phyloP scores from a whole-genome alignment of 352 stramenopile genomes.

The Pythium sp. region DNA sequence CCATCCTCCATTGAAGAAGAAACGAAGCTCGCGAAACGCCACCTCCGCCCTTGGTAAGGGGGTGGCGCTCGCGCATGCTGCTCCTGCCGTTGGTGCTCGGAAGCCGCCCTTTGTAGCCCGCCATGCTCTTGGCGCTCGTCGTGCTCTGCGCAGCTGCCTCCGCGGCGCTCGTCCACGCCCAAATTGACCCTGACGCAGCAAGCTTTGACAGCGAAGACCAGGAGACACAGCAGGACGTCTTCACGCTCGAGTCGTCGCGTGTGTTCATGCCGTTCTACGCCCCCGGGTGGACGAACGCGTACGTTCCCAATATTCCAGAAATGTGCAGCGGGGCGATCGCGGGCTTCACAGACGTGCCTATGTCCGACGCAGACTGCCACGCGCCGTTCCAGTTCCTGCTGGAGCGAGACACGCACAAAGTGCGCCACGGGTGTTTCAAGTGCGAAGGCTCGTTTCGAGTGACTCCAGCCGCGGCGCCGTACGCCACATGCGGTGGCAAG shows the following conservation, averaged over 20 bases:
- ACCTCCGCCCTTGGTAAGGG: no score
- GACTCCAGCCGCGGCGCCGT: neutral
- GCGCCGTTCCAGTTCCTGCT: slow-evolving; percentile 12
- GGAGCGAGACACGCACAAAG: slow-evolving; percentile 6
- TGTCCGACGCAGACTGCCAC: slow-evolving; percentile 3
- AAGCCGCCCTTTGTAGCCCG: neutral
- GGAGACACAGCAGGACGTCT: neutral
- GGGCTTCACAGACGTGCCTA: neutral
- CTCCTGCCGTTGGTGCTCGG: no score
- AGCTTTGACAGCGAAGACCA: neutral
- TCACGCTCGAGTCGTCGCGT: slow-evolving; percentile 3
- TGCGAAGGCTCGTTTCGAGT: neutral
- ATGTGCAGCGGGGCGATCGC: slow-evolving; percentile 9
- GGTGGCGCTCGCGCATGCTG: no score
- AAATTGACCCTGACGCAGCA: neutral
- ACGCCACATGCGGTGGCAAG: slow-evolving; percentile 4
- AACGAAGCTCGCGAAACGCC: neutral
- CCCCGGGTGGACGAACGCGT: slow-evolving; percentile 4
- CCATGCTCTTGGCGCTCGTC: neutral
- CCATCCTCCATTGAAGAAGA: neutral
- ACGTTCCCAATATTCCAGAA: neutral
- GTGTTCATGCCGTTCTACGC: neutral
- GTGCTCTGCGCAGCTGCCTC: neutral
- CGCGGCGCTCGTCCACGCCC: neutral
- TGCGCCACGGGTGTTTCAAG: slow-evolving; percentile 15